These are phyloP conservation scores for Alloteropsis semialata DNA, from an alignment of 176 grass and related monocot genomes.

Conservation along the genomic window DNA sequence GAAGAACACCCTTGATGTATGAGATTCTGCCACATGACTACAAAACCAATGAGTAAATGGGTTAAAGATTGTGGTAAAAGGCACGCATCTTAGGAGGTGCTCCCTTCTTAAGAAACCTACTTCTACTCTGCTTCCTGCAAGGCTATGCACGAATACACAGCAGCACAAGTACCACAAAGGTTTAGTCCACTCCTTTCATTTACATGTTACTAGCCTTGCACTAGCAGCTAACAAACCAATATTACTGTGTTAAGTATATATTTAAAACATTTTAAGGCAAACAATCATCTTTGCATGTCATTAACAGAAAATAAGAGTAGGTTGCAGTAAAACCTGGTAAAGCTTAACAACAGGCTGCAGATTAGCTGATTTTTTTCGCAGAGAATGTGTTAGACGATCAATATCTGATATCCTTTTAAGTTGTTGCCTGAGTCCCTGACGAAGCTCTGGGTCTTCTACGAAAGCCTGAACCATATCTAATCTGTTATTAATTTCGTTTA, in stretches of 20 bases:
- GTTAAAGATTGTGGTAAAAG: conserved; percentile 21
- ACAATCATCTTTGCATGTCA: neutral
- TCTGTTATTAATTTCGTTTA: conserved; percentile 79
- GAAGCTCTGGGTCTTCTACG: conserved; percentile 73
- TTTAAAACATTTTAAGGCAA: conserved; percentile 24
- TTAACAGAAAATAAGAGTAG: conserved; percentile 22
- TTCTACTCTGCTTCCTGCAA: conserved; percentile 15
- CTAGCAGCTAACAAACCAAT: conserved; percentile 6
- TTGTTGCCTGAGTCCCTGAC: conserved; percentile 76
- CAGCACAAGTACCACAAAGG: conserved; percentile 20
- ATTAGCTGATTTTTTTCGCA: conserved; percentile 65
- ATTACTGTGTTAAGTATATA: conserved; percentile 1
- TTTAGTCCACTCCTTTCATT: neutral
- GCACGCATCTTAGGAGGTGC: neutral
- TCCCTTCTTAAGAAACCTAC: neutral
- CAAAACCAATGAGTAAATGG: conserved; percentile 39
- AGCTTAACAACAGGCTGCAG: conserved; percentile 92
- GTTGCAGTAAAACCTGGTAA: conserved; percentile 66
- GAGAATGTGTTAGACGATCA: conserved; percentile 58
- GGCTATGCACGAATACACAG: conserved; percentile 4
- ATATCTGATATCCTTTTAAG: conserved; percentile 91
- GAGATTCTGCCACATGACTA: conserved; percentile 70
- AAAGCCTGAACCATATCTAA: conserved; percentile 95
- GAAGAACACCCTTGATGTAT: conserved; percentile 63
- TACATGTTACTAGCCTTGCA: conserved; percentile 10